Evolutionary conservation across 2,329 filamentous ascomycete genomes (phyloP), one percentile per base, ranked within the genome.

Genomic region (Xylaria arbuscula): DNA sequence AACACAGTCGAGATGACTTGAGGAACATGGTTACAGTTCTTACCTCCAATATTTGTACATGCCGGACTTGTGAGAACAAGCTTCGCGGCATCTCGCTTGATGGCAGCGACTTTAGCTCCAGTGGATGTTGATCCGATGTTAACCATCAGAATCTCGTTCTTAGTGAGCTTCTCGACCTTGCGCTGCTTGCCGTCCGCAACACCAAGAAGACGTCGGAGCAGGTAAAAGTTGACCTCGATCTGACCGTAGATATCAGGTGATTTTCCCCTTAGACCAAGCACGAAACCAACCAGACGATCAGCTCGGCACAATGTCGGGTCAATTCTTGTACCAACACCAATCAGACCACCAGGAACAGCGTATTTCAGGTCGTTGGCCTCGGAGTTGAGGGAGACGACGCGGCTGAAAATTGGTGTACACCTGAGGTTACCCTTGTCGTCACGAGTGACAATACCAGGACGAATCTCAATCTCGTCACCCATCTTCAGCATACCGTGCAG

Each of bases 71-170:
- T 98, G 76, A 99, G 86, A 68, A 93, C 91, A 74, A 99, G 88
- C 86, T 98, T 98, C 66, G 96, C 96, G 66, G 94, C 95, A 88
- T 99, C 96, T 78, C 95, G 94, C 88, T 96, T 98, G 80, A 98
- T 97, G 77, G 93, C 95, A 67, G 96, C 89, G 62, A 99, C 93
- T 89, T 98, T 99, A 74, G 96, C 96, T 82, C 96, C 96, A 15
- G 95, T 98, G 55, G 96, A 97, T 10, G 95, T 98, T 45, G 93
- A 97, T 70, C 96, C 96, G 80, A 99, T 99, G 87, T 99, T 99
- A 74, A 99, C 96, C 96, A 99, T 98, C 83, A 99, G 91, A 78
- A 98, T 94, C 83, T 99, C 96, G 84, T 97, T 98, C 90, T 98
- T 99, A 66, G 94, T 87, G 73, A 99, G 87, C 86, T 99, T 99